Base-by-base conservation (phyloP, 345 rosid species). In the Chamaenerion angustifolium region DNA sequence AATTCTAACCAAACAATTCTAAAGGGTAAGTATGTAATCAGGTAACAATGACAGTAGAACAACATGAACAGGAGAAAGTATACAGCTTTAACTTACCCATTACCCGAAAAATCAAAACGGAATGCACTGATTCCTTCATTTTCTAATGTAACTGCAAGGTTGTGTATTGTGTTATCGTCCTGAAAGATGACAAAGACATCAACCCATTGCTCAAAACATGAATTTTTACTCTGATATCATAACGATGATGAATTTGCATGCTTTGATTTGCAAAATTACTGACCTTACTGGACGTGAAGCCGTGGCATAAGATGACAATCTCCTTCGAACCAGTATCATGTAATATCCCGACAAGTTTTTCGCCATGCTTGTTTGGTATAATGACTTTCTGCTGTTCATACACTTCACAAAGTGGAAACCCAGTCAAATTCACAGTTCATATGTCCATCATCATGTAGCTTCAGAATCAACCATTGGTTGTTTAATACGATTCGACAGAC, bases 81-180 rank as follows among this genome's bases (percentile, higher is more conserved):
- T 12, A 1, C 17, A 12, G 10, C 16, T 46, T 52, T 16, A 14
- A 21, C 71, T 56, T 59, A 79, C 95, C 95, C 88, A 62, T 89
- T 89, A 49, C 94, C 97, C 48, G 88, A 67, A 65, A 80, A 85
- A 59, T 89, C 94, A 35, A 89, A 85, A 47, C 90, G 90, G 51
- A 75, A 80, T 56, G 83, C 71, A 45, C 75, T 78, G 66, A 77
- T 75, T 49, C 95, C 88, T 77, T 76, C 76, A 25, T 66, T 74
- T 68, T 76, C 72, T 12, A 85, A n/a, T 23, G 85, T 85, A 66
- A 51, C 69, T 61, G 90, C 90, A 37, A 85, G 76, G 61, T 69
- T 85, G 25, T 45, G 73, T 74, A 79, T 79, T 14, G 65, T 72
- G 16, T 7, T 37, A n/a, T 67, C 43, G 0, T 81, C 76, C 95